phyloP scores from a whole-genome alignment of 108 stramenopile species.

The Nitzschia sp. region DNA sequence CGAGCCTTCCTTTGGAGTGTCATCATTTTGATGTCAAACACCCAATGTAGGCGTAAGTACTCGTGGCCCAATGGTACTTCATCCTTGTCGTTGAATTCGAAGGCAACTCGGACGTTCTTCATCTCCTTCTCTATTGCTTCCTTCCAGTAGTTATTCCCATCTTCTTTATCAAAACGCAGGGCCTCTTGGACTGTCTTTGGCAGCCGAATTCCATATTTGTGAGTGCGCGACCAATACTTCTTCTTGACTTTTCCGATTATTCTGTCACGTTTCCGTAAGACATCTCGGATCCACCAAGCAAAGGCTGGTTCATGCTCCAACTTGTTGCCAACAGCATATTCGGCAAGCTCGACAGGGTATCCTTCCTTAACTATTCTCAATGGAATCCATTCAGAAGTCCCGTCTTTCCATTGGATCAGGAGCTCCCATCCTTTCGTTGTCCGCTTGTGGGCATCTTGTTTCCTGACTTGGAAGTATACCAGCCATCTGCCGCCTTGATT shows the following conservation, averaged over 20 bases:
- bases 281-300: slow-evolving; percentile 43
- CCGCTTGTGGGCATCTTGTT: background rate
- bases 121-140: slow-evolving; percentile 47
- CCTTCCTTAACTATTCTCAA: slow-evolving; percentile 35
- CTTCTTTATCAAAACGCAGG: slow-evolving; percentile 31
- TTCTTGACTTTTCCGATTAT: slow-evolving; percentile 46
- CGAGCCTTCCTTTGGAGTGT: slow-evolving; percentile 47
- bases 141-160: slow-evolving; percentile 32
- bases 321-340: slow-evolving; percentile 24
- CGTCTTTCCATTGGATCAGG: slow-evolving; percentile 43
- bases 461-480: background rate
- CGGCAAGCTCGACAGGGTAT: slow-evolving; percentile 42
- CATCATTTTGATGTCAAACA: slow-evolving; percentile 53
- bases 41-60: slow-evolving; percentile 32
- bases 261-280: slow-evolving; percentile 10
- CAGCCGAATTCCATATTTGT: slow-evolving; percentile 41
- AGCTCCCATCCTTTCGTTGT: slow-evolving; percentile 28
- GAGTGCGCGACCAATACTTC: slow-evolving; percentile 44
- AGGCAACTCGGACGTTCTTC: slow-evolving; percentile 40
- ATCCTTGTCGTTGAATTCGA: slow-evolving; percentile 22
- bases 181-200: slow-evolving; percentile 44
- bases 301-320: slow-evolving; percentile 43
- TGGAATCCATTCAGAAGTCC: slow-evolving; percentile 21
- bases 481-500: background rate
- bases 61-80: slow-evolving; percentile 22